A percentile compares a stretch with the other conserved stretches of the same genome.
phyloP scores from a whole-genome alignment of 805 yeast genomes.

The Clavispora asparagi region DNA sequence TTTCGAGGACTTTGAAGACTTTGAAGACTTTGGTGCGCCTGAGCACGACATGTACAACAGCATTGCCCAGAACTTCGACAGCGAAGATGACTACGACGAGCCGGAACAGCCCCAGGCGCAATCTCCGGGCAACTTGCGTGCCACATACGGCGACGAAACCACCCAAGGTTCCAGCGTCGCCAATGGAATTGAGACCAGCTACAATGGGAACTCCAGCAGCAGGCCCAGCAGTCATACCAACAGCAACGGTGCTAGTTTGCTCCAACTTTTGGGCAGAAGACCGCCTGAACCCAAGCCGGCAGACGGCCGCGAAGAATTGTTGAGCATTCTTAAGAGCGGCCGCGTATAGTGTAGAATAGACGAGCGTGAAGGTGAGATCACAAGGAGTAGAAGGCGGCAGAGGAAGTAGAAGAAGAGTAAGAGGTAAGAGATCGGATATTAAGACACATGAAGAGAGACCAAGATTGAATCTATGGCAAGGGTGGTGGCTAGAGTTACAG shows the following conservation, averaged over 20 bases:
- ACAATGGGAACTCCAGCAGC: not conserved
- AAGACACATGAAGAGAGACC: too few species aligned
- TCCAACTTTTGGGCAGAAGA: slow-evolving; percentile 15
- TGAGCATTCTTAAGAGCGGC: slow-evolving; percentile 18
- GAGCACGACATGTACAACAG: slow-evolving; percentile 19
- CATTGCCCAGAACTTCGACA: slow-evolving; percentile 21
- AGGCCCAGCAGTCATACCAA: slow-evolving; percentile 4
- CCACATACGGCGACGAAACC: slow-evolving; percentile 9
- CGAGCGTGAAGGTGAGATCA: slow-evolving; percentile 4
- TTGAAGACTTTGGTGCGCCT: slow-evolving; percentile 18
- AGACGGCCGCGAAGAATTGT: slow-evolving; percentile 10
- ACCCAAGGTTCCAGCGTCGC: too few species aligned
- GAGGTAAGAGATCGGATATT: too few species aligned
- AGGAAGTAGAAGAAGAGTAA: too few species aligned
- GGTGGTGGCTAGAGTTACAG: too few species aligned
- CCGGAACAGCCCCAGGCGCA: slow-evolving; percentile 8
- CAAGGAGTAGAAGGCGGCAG: not conserved
- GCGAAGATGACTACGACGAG: slow-evolving; percentile 35
- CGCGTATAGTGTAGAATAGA: slow-evolving; percentile 4
- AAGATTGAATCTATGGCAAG: too few species aligned
- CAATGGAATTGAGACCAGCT: too few species aligned
- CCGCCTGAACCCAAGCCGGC: not conserved
- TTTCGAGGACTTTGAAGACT: slow-evolving; percentile 25
- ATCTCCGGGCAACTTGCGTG: slow-evolving; percentile 4
- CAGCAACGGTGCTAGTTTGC: slow-evolving; percentile 11